phyloP scores from a whole-genome alignment of 2,329 filamentous ascomycete genomes.

The Epichloe sylvatica region DNA sequence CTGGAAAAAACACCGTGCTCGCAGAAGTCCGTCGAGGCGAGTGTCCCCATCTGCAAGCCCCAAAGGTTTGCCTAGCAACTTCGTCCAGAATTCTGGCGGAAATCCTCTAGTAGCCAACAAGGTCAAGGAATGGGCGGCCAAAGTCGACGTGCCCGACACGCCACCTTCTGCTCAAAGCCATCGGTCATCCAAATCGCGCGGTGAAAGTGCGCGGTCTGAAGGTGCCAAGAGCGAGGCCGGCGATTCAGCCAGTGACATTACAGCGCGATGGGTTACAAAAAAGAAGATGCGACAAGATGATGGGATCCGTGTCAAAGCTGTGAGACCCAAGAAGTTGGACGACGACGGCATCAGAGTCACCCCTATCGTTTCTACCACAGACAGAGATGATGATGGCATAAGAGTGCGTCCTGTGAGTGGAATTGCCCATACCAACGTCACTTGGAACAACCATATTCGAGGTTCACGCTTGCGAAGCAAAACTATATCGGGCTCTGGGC shows the following conservation, averaged over 20 bases:
- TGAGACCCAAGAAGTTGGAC: constrained; percentile 5
- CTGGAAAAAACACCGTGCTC: constrained; percentile 55
- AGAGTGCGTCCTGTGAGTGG: constrained; percentile 16
- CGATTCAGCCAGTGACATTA: constrained; percentile 17
- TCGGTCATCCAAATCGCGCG: constrained; percentile 22
- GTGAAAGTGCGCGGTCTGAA: constrained; percentile 13
- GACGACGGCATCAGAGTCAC: constrained; percentile 32
- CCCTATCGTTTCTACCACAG: constrained; percentile 12
- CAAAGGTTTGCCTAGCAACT: constrained; percentile 38
- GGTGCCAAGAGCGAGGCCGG: constrained; percentile 15
- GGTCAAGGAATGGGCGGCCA: constrained; percentile 47
- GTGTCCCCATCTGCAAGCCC: constrained; percentile 20
- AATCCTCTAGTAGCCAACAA: constrained; percentile 45
- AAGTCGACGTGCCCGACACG: constrained; percentile 36
- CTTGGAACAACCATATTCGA: constrained; percentile 6
- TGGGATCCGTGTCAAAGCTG: constrained; percentile 15
- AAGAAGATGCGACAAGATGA: constrained; percentile 11
- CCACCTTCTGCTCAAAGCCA: constrained; percentile 21
- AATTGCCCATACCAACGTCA: constrained; percentile 12
- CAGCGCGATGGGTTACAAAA: constrained; percentile 7
- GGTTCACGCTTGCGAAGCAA: constrained; percentile 15
- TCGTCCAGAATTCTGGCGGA: constrained; percentile 36
- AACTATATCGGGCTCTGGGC: constrained; percentile 14
- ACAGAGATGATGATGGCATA: constrained; percentile 17
- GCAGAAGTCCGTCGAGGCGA: constrained; percentile 32